Conservation (phyloP, 176 grass and related monocot genomes). For the Cocos nucifera region DNA sequence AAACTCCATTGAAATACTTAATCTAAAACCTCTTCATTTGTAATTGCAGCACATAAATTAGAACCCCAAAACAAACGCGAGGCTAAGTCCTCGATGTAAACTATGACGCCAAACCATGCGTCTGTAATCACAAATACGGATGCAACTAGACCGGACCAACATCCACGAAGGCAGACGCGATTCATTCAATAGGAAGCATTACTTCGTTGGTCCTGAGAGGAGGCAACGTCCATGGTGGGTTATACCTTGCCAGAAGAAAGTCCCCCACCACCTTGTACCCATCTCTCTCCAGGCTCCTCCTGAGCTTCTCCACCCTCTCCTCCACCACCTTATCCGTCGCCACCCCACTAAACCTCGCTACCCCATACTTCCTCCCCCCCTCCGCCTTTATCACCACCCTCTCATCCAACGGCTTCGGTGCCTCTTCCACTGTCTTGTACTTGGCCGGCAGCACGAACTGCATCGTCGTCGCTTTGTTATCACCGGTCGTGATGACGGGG, state of each 20-base stretch:
- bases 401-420: slow-evolving; percentile 65
- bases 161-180: too few species aligned
- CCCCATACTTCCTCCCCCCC: slow-evolving; percentile 54
- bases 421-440: slow-evolving; percentile 55
- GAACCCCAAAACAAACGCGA: neutral
- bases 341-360: slow-evolving; percentile 65
- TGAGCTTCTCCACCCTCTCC: slow-evolving; percentile 60
- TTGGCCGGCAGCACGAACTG: slow-evolving; percentile 81
- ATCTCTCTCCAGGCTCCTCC: slow-evolving; percentile 58
- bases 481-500: slow-evolving; percentile 48
- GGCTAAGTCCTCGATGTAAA: neutral
- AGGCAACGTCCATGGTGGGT: slow-evolving; percentile 83
- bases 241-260: slow-evolving; percentile 69
- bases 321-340: slow-evolving; percentile 48
- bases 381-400: slow-evolving; percentile 63
- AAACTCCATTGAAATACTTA: too few species aligned
- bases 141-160: too few species aligned
- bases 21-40: too few species aligned
- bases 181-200: slow-evolving; percentile 78
- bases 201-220: slow-evolving; percentile 88
- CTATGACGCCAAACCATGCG: too few species aligned
- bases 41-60: too few species aligned
- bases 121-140: too few species aligned
- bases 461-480: slow-evolving; percentile 47
- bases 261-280: slow-evolving; percentile 38